Evolutionary conservation across 2,329 filamentous ascomycete species (phyloP).

Genomic region (Paracoccidioides brasiliensis): DNA sequence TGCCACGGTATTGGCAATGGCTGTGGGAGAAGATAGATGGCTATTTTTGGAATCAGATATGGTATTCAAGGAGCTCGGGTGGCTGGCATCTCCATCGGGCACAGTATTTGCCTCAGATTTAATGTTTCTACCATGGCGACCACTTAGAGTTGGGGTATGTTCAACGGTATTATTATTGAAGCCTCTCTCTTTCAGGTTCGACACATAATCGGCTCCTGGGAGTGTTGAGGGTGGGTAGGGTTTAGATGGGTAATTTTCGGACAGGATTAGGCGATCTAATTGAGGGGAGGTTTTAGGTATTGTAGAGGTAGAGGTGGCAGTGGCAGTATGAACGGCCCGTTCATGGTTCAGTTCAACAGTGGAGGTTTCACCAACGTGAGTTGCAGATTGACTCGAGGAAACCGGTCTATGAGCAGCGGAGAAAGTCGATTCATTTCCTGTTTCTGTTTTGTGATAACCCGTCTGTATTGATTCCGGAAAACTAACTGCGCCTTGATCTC

Average conservation of each 20-base stretch:
- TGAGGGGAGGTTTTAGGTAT: constrained; percentile 18
- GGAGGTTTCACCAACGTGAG: constrained; percentile 10
- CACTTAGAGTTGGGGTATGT: neutral
- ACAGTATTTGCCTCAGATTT: constrained; percentile 12
- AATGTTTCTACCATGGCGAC: constrained; percentile 14
- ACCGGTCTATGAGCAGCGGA: constrained; percentile 14
- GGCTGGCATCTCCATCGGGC: constrained; percentile 32
- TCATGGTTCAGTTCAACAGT: constrained; percentile 10
- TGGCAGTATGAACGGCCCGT: constrained; percentile 14
- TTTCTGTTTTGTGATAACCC: constrained; percentile 14
- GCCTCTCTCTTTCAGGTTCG: neutral
- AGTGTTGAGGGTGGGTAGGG: constrained; percentile 16
- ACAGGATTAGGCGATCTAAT: constrained; percentile 9
- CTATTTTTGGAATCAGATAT: constrained; percentile 25
- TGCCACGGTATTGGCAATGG: constrained; percentile 16
- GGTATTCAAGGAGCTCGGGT: constrained; percentile 37
- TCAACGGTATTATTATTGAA: neutral
- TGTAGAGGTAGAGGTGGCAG: constrained; percentile 11
- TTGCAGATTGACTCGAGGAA: constrained; percentile 12
- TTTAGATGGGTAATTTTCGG: constrained; percentile 14
- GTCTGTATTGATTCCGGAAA: constrained; percentile 17
- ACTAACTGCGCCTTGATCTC: constrained; percentile 20
- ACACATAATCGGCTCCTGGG: neutral
- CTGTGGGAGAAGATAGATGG: constrained; percentile 12
- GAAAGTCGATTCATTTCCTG: constrained; percentile 17